A percentile compares a stretch with the other conserved stretches of the same genome.
Conservation (phyloP, 495 filamentous ascomycete genomes). For the Penicillium chermesinum region DNA sequence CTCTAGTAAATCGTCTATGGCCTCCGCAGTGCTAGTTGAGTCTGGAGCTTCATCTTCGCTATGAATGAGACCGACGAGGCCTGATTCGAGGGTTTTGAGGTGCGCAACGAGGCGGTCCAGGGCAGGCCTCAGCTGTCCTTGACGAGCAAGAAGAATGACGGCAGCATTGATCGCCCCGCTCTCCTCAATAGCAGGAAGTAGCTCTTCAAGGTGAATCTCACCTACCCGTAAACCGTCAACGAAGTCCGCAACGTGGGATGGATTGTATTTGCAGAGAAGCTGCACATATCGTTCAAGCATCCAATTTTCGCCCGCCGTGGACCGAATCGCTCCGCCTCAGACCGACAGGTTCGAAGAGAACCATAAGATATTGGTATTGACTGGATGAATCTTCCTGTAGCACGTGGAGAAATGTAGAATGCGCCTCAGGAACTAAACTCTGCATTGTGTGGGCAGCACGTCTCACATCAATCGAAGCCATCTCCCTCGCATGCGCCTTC, state of each 20-base stretch:
- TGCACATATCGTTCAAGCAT: conserved; percentile 85
- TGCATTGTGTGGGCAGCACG: conserved; percentile 67
- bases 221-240: conserved; percentile 72
- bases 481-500: conserved; percentile 57
- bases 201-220: conserved; percentile 72
- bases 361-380: conserved; percentile 73
- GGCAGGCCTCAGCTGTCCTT: conserved; percentile 77
- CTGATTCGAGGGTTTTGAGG: conserved; percentile 70
- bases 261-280: conserved; percentile 81
- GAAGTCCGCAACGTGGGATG: conserved; percentile 78
- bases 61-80: conserved; percentile 66
- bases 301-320: conserved; percentile 29
- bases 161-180: conserved; percentile 90
- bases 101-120: conserved; percentile 80
- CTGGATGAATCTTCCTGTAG: conserved; percentile 55
- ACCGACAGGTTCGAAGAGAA: conserved; percentile 65
- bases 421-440: conserved; percentile 61
- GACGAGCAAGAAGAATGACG: conserved; percentile 82
- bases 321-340: conserved; percentile 35
- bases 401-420: conserved; percentile 61
- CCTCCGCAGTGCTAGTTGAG: conserved; percentile 47
- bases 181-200: conserved; percentile 82
- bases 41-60: conserved; percentile 52
- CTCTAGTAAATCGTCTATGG: conserved; percentile 57
- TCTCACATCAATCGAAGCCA: conserved; percentile 64